A percentile compares a stretch with the other conserved stretches of the same genome.
Evolutionary conservation across 2,329 filamentous ascomycete species (phyloP).

Genomic region (Sphaerulina vaccinii): DNA sequence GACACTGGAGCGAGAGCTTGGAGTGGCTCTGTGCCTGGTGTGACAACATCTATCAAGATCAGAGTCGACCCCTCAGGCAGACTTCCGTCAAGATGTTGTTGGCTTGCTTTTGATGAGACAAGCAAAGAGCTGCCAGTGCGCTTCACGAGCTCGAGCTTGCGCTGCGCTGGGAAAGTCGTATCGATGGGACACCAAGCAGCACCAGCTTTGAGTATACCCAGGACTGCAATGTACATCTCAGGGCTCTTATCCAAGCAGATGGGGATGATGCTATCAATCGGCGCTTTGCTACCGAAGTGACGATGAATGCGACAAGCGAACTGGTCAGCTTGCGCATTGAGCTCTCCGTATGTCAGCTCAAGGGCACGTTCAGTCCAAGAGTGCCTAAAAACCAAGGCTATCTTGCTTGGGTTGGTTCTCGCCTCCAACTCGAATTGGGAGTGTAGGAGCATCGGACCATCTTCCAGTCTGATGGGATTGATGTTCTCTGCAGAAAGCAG

Average conservation of each 20-base stretch:
- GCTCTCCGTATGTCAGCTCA: neutral
- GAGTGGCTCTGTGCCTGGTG: neutral
- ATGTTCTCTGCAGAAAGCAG: neutral
- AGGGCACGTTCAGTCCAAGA: neutral
- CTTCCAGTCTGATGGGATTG: neutral
- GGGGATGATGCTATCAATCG: neutral
- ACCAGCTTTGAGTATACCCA: slow-evolving; percentile 35
- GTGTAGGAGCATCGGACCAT: neutral
- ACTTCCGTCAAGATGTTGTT: neutral
- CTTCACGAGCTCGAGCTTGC: neutral
- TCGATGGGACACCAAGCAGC: slow-evolving; percentile 16
- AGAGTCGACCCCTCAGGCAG: neutral
- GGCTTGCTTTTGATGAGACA: neutral
- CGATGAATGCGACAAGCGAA: neutral
- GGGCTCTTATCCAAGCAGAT: neutral
- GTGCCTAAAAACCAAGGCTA: neutral
- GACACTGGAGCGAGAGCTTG: neutral
- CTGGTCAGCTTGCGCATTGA: neutral
- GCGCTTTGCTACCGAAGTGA: neutral
- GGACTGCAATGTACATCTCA: slow-evolving; percentile 23
- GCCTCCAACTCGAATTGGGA: neutral
- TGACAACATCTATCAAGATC: neutral
- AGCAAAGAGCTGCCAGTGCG: neutral
- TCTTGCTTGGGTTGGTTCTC: neutral
- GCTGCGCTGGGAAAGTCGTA: neutral